Evolutionary conservation across 805 yeast genomes (phyloP), one percentile per base, ranked within the genome.

Genomic region (Saturnispora silvae): DNA sequence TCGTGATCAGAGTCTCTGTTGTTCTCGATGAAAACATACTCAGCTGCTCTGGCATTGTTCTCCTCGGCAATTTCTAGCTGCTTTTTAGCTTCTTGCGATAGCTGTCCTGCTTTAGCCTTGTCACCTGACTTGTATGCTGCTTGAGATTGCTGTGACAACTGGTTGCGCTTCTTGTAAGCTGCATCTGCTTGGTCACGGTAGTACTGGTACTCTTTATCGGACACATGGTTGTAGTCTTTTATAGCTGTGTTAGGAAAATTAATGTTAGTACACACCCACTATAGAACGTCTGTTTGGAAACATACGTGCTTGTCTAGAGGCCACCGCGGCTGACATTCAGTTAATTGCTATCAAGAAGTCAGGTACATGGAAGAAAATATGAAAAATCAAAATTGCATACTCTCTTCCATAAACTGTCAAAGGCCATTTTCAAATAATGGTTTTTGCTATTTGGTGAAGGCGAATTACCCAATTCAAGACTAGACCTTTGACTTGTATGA

Each of bases 21-120:
- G 57, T 89, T 89, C 46, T 81, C 87, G 30, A 77, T 64, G 56
- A 89, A 89, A 1, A 83, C 95, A 51, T 78, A 86, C 55, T 78
- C 84, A 1, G 96, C 96, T 4, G 97, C 98, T 56, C 77, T 74
- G 15, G 65, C 61, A 58, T 87, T 87, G 53, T 67, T 73, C 27
- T 64, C 54, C 31, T 85, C 94, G 24, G 85, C 92, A 45, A 77
- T 60, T 0, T 51, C 58, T 20, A 63, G 64, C 42, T 74, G 75
- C 42, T 67, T 54, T 52, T 83, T 79, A 23, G 89, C 78, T 52
- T 77, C 61, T 26, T 72, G 75, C 35, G 94, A 80, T 41, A 82
- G 63, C 42, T 74, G 72, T 46, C 80, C 77, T 2, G 97, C 97
- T 45, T 59, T 60, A 10, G 66, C 68, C 38, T 77, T 77, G 51